Conservation (phyloP, 306 rosid species). For the Dalbergia oliveri region DNA sequence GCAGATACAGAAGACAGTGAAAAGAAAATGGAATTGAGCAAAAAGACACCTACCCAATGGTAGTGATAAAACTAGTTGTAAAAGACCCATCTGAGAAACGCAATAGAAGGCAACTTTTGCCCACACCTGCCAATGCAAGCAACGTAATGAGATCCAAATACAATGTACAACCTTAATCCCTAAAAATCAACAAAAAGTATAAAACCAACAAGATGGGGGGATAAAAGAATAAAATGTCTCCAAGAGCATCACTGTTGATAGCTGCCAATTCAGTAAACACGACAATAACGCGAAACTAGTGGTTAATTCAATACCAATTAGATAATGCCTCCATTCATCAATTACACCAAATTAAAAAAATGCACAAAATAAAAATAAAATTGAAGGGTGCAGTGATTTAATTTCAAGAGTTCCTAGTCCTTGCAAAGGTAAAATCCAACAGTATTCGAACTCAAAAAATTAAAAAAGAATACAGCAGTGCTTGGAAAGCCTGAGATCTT, state of each 20-base stretch:
- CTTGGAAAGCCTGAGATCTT: neutral
- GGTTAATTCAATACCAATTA: neutral
- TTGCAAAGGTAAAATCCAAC: neutral
- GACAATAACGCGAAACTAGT: neutral
- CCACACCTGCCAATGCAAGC: slow-evolving; percentile 69
- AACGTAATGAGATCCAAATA: slow-evolving; percentile 28
- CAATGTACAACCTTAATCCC: neutral
- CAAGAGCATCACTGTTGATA: slow-evolving; percentile 18
- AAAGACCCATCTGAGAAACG: slow-evolving; percentile 91
- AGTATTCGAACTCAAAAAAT: neutral
- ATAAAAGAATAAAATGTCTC: neutral
- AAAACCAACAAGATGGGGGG: neutral
- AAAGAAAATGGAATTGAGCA: neutral
- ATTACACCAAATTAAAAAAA: neutral
- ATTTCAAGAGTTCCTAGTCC: slow-evolving; percentile 4
- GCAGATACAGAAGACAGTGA: neutral
- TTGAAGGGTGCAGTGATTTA: neutral
- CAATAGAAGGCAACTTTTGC: slow-evolving; percentile 89
- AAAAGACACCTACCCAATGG: slow-evolving; percentile 72
- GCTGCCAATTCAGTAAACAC: slow-evolving; percentile 20
- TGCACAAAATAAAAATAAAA: neutral
- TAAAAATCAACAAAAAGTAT: neutral
- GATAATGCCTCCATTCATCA: neutral
- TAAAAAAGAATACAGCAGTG: slow-evolving; percentile 3
- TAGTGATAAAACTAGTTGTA: slow-evolving; percentile 86